Conservation (phyloP, 2,329 filamentous ascomycete genomes). For the Diplodia mutila region DNA sequence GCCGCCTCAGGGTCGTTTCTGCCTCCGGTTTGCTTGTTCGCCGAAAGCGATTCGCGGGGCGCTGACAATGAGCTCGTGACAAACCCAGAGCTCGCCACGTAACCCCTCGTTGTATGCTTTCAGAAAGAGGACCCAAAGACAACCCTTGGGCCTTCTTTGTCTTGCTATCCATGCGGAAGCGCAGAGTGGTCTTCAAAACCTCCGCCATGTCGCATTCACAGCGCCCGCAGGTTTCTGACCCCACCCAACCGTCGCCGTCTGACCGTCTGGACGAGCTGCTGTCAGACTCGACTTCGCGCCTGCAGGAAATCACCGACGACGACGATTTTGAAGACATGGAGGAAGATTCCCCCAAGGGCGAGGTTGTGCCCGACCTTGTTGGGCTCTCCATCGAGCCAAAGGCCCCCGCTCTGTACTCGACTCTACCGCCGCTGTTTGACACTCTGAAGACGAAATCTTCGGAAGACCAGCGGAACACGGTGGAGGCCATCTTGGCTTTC, state of each 20-base stretch:
- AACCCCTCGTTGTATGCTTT: slow-evolving; percentile 17
- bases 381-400: slow-evolving; percentile 32
- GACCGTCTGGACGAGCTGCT: slow-evolving; percentile 22
- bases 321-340: slow-evolving; percentile 45
- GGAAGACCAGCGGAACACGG: slow-evolving; percentile 67
- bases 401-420: slow-evolving; percentile 36
- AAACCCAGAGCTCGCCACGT: slow-evolving; percentile 3
- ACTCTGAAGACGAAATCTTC: slow-evolving; percentile 69
- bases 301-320: slow-evolving; percentile 44
- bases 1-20: not conserved
- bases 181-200: slow-evolving; percentile 19
- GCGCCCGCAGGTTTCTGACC: slow-evolving; percentile 29
- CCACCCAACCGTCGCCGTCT: slow-evolving; percentile 28
- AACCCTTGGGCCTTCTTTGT: slow-evolving; percentile 23
- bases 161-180: slow-evolving; percentile 23
- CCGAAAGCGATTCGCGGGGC: slow-evolving; percentile 14
- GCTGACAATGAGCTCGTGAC: slow-evolving; percentile 24
- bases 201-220: slow-evolving; percentile 3
- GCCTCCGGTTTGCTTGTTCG: slow-evolving; percentile 1
- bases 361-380: slow-evolving; percentile 9
- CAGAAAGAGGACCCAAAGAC: slow-evolving; percentile 15
- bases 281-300: slow-evolving; percentile 29
- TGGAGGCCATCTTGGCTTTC: slow-evolving; percentile 70
- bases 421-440: slow-evolving; percentile 64
- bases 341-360: slow-evolving; percentile 10